Evolutionary conservation across 139 green algal genomes (phyloP).

Genomic region (Penium margaritaceum): DNA sequence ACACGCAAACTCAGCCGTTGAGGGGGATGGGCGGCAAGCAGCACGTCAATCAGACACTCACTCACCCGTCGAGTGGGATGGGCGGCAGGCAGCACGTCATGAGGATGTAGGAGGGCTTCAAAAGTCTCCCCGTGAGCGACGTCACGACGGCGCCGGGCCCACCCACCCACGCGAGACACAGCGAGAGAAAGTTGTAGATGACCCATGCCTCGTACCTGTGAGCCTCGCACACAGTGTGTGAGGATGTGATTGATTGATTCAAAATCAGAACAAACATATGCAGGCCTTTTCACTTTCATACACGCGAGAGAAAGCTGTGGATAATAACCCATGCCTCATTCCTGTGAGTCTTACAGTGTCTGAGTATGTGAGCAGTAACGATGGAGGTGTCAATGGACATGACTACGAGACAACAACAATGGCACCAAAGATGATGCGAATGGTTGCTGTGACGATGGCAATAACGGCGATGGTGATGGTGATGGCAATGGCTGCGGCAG

Average conservation of each 20-base stretch:
- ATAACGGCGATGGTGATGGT: too few relatives aligned
- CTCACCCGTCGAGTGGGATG: constrained; percentile 70
- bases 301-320: neutral
- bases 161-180: constrained; percentile 91
- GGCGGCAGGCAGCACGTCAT: constrained; percentile 83
- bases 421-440: too few relatives aligned
- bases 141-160: constrained; percentile 84
- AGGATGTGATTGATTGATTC: too few relatives aligned
- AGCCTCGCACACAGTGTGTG: too few relatives aligned
- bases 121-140: constrained; percentile 69
- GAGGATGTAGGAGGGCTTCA: constrained; percentile 68
- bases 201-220: constrained; percentile 77
- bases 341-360: too few relatives aligned
- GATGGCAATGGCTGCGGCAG: too few relatives aligned
- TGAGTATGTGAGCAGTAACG: too few relatives aligned
- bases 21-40: constrained; percentile 75
- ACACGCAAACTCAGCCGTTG: constrained; percentile 61
- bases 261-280: too few relatives aligned
- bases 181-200: constrained; percentile 92
- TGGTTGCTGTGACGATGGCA: too few relatives aligned
- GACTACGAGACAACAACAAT: too few relatives aligned
- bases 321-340: neutral
- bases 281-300: too few relatives aligned
- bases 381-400: too few relatives aligned
- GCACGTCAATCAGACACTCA: constrained; percentile 62